Evolutionary conservation across 2,329 filamentous ascomycete species (phyloP).

Genomic region (Bipolaris sorokiniana): DNA sequence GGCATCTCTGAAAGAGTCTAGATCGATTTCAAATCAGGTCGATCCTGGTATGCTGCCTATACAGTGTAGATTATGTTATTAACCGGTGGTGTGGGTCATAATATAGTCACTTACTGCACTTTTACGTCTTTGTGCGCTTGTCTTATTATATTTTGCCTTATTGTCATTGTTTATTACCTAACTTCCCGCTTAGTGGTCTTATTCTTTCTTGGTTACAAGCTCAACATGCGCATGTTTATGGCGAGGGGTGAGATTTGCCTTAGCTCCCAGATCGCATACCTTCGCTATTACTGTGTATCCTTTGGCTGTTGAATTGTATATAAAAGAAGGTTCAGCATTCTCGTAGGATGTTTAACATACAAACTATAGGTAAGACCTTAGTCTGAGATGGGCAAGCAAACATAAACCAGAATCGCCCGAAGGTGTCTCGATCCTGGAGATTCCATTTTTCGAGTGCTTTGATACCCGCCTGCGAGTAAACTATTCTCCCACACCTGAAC

Average conservation of each 20-base stretch:
- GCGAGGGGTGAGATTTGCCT: neutral
- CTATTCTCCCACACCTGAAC: neutral
- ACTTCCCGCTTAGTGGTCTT: neutral
- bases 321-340: neutral
- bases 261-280: too few species aligned
- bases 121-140: neutral
- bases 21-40: neutral
- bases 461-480: neutral
- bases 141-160: neutral
- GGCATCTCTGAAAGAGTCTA: neutral
- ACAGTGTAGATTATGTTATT: neutral
- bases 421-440: neutral
- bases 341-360: neutral
- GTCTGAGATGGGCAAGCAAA: neutral
- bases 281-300: too few species aligned
- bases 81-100: neutral
- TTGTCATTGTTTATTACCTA: neutral
- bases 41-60: neutral
- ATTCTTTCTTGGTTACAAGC: neutral
- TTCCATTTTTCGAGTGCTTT: neutral
- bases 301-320: neutral
- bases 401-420: neutral
- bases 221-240: neutral
- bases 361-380: neutral
- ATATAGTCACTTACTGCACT: neutral